Base-by-base conservation (phyloP, 805 yeast genomes). In the Wickerhamia fluorescens region DNA sequence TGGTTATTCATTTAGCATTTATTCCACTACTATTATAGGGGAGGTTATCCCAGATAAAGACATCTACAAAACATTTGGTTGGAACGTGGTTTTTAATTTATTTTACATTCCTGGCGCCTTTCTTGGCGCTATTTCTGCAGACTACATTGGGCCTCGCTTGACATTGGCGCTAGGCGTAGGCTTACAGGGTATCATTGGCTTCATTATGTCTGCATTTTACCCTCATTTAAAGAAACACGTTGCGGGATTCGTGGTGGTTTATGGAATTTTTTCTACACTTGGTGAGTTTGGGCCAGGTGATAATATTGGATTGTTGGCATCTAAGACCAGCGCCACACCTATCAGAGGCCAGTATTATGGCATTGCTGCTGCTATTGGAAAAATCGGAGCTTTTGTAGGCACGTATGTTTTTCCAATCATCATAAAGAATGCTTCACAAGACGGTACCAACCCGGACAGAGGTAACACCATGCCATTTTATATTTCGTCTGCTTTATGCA, bases 241-340 rank as follows among this genome's bases (percentile, higher is more conserved):
- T 48, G 96, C 74, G 22, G 89, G 75, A 0, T 85, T 88, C 44
- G 82, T 78, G 28, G 92, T 86, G 24, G 80, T 82, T 16, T 89
- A 80, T 50, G 96, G 96, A 61, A 76, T 89, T 40, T 89, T 86
- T 56, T 63, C 75, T 53, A 68, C 95, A 5, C 66, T 85, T 27
- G 96, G 96, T 47, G 96, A 89, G 57, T 82, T 88, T 56, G 94
- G 95, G 17, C 88, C 94, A 9, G 97, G 96, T 61, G 85, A 87
- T 58, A 85, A 83, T 58, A 80, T 83, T 53, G 96, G 96, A 42
- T 60, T 83, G 32, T 66, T 88, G 38, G 94, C 95, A 13, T 72
- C 95, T 23, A 87, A 87, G 58, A 80, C 95, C 5, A 71, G 78
- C 26, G 81, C 95, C 25, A 78, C 95, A 7, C 78, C 95, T 14